Conservation (phyloP, 768 basidiomycete genomes). For the Auricularia cornea region DNA sequence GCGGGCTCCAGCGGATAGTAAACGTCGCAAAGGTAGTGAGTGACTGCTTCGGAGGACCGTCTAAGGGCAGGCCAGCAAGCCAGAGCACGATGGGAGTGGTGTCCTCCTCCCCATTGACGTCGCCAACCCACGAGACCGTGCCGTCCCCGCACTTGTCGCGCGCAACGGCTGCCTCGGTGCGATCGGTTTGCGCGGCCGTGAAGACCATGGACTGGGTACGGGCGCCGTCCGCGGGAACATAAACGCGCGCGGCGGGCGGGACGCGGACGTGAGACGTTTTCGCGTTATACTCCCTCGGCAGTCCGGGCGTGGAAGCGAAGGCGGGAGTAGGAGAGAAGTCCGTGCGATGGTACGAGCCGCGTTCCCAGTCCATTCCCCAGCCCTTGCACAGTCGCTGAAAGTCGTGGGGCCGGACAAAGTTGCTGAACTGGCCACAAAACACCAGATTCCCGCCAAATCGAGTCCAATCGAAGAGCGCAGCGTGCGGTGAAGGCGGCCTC, state of each 20-base stretch:
- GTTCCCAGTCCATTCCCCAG: conserved; percentile 31
- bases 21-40: neutral
- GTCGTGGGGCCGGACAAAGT: conserved; percentile 15
- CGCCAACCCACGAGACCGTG: conserved; percentile 29
- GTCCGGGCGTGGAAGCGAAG: neutral
- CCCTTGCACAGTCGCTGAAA: conserved; percentile 16
- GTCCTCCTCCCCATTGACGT: conserved; percentile 24
- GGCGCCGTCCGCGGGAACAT: conserved; percentile 16
- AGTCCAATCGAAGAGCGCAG: conserved; percentile 29
- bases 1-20: neutral
- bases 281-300: neutral
- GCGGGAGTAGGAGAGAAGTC: conserved; percentile 28
- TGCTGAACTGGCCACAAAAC: conserved; percentile 28
- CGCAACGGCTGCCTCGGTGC: conserved; percentile 21
- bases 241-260: conserved; percentile 24
- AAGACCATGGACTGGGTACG: conserved; percentile 17
- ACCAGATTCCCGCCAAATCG: conserved; percentile 31
- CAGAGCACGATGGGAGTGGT: conserved; percentile 24
- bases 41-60: neutral
- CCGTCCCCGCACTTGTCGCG: conserved; percentile 21
- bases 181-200: conserved; percentile 6
- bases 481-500: conserved; percentile 4
- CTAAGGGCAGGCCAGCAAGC: conserved; percentile 22
- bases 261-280: conserved; percentile 35
- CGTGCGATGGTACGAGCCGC: conserved; percentile 33